Conservation (phyloP, 2,329 filamentous ascomycete species). For the Parastagonospora nodorum region DNA sequence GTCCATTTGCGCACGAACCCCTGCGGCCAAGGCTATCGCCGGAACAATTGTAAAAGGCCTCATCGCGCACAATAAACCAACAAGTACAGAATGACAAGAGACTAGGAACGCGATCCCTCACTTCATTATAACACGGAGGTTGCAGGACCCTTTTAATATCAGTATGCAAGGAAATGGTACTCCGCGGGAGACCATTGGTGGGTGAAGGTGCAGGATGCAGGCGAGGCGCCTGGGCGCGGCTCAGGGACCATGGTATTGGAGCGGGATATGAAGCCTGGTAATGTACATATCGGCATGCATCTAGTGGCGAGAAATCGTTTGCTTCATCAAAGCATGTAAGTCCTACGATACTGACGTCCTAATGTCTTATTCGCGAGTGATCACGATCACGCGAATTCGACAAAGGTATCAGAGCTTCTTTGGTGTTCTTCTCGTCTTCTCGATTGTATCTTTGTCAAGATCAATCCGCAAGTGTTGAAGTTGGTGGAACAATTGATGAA, state of each 20-base stretch:
- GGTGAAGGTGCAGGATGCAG: background rate
- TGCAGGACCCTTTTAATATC: slow-evolving; percentile 2
- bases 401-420: no score
- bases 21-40: slow-evolving; percentile 10
- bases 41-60: slow-evolving; percentile 9
- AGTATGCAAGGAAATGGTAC: background rate
- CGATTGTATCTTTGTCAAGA: no score
- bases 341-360: no score
- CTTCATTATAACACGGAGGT: background rate
- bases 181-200: slow-evolving; percentile 6
- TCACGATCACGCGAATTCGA: no score
- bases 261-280: background rate
- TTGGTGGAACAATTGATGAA: background rate
- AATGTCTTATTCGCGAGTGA: no score
- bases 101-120: background rate
- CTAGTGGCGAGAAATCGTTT: no score
- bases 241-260: background rate
- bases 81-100: background rate
- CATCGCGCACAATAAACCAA: slow-evolving; percentile 8
- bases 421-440: no score
- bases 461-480: background rate
- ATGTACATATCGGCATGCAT: background rate
- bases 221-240: background rate
- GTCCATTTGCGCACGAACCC: slow-evolving; percentile 11
- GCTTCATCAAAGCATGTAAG: no score